These are phyloP conservation scores for Komagataella pastoris DNA, from an alignment of 805 yeast genomes.

Conservation along the genomic window DNA sequence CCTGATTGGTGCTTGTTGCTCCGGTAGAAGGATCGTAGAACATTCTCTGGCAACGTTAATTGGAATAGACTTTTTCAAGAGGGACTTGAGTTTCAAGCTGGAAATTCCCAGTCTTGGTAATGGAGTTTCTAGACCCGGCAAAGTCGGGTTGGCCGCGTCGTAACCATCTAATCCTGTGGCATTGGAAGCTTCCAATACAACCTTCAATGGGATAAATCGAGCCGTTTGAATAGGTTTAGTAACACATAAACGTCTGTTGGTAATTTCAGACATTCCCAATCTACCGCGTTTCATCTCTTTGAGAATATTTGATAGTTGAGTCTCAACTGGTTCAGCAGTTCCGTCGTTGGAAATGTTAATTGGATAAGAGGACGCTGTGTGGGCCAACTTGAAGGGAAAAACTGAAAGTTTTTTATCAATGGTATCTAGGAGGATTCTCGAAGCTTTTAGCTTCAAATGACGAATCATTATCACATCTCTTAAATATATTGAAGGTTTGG, in stretches of 20 bases:
- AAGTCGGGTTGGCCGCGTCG: conserved; percentile 47
- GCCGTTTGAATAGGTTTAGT: conserved; percentile 62
- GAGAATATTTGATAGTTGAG: conserved; percentile 30
- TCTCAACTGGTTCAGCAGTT: conserved; percentile 14
- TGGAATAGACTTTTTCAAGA: conserved; percentile 38
- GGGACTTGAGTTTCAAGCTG: conserved; percentile 50
- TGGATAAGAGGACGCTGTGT: conserved; percentile 54
- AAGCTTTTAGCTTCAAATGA: conserved; percentile 62
- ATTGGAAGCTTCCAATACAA: conserved; percentile 47
- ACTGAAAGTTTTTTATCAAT: conserved; percentile 72
- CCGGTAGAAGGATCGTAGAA: conserved; percentile 51
- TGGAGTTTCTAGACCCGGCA: conserved; percentile 68
- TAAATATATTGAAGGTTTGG: conserved; percentile 60
- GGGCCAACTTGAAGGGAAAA: conserved; percentile 80
- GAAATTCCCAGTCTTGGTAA: conserved; percentile 64
- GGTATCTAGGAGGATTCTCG: conserved; percentile 56
- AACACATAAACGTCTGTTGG: conserved; percentile 67
- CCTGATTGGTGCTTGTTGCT: conserved; percentile 49
- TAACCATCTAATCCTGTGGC: conserved; percentile 56
- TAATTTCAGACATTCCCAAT: conserved; percentile 69
- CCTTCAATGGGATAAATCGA: conserved; percentile 59
- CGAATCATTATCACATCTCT: conserved; percentile 72
- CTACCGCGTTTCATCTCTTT: conserved; percentile 48
- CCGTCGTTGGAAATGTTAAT: conserved; percentile 24
- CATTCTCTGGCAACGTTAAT: conserved; percentile 67